These are phyloP conservation scores for Colletotrichum endophyticum DNA, from an alignment of 2,329 filamentous ascomycete species.

Conservation along the genomic window DNA sequence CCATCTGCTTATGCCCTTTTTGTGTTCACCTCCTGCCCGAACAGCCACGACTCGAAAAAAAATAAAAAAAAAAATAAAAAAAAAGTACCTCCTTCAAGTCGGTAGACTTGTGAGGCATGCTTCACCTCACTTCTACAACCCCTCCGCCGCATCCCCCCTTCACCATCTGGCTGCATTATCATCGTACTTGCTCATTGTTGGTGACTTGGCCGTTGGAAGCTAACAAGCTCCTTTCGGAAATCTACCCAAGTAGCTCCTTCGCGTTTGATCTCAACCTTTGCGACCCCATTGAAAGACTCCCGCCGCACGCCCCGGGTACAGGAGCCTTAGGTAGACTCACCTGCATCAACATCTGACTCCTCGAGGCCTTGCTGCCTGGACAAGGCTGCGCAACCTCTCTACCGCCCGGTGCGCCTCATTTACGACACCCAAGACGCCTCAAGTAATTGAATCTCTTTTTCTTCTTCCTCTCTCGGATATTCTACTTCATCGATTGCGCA, in stretches of 20 bases:
- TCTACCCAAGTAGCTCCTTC: not conserved
- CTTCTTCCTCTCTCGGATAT: not conserved
- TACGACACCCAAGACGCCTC: not conserved
- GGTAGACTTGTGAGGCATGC: not conserved
- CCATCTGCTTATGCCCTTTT: not conserved
- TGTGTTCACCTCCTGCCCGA: not conserved
- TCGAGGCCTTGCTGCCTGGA: slow-evolving; percentile 12
- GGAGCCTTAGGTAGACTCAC: not conserved
- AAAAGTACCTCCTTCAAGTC: not conserved
- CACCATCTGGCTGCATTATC: not conserved
- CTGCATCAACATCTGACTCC: slow-evolving; percentile 5
- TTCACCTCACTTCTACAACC: not conserved
- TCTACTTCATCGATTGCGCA: not conserved
- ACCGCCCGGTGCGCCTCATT: not conserved
- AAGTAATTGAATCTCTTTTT: not conserved
- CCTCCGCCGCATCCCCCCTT: not conserved
- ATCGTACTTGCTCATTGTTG: not conserved
- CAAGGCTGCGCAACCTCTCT: slow-evolving; percentile 6
- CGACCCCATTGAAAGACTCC: not conserved
- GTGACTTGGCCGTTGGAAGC: not conserved
- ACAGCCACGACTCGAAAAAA: not conserved
- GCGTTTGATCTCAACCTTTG: not conserved
- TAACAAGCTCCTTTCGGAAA: not conserved
- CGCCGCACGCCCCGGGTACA: not conserved
- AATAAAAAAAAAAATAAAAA: not conserved